Evolutionary conservation across 371 early-diverging fungal species (phyloP), one percentile per base, ranked within the genome.

Genomic region (Smittium culicis): DNA sequence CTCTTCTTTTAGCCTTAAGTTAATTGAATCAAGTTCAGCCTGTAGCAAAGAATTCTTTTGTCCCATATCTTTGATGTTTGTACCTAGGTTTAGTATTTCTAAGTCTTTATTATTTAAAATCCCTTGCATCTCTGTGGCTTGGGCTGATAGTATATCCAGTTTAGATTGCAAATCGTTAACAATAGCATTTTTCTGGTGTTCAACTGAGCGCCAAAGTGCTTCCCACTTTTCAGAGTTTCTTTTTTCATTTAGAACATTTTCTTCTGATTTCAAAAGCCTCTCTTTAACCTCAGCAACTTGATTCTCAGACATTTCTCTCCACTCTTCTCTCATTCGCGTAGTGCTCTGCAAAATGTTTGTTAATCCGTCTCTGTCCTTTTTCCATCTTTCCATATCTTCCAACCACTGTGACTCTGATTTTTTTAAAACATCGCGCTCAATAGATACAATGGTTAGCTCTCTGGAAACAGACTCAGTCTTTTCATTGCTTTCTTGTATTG

Each of bases 1-100:
- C 30, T 81, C 81, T 1, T 70, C 61, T 69, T 81, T 75, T 59
- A 78, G 77, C 61, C 82, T 80, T 28, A 80, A 76, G 29, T 77
- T 73, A 54, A 82, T 34, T 57, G 81, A 78, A 11, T 71, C 64
- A 0, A 73, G 67, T 27, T 77, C 75, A 1, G 72, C 68, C 1
- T 71, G 73, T 24, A 84, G 72, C 67, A 81, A 77, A 60, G 75
- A 70, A 29, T 64, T 71, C 27, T 27, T 57, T 5, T 57, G 14
- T 16, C 27, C 5, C 16, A 27, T n/a, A n/a, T n/a, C 57, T 16
- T 27, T 57, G 5, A 25, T 25, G 14, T 25, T 27, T 16, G 57
- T 16, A n/a, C 5, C 25, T 5, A 57, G 57, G 8, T 57, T 57
- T n/a, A 16, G 16, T 16, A 57, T 14, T 57, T 57, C 57, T 27